phyloP scores from a whole-genome alignment of 2,329 filamentous ascomycete genomes.

The Aspergillus calidoustus region DNA sequence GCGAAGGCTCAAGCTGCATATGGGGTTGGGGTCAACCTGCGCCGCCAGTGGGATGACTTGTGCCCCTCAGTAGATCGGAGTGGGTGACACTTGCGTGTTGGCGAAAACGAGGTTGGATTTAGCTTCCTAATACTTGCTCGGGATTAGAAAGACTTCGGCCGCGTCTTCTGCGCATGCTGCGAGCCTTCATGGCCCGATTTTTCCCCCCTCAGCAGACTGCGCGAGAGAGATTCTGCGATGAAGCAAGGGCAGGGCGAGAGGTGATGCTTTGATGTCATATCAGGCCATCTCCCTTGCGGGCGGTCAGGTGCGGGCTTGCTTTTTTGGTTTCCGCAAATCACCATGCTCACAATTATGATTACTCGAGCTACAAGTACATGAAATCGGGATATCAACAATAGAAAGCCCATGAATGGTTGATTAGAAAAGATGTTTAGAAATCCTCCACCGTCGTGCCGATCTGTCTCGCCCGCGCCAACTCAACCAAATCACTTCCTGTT shows the following conservation, averaged over 20 bases:
- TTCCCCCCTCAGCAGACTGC: background rate
- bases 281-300: constrained; percentile 8
- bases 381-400: constrained; percentile 6
- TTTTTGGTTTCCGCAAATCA: constrained; percentile 10
- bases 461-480: constrained; percentile 58
- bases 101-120: constrained; percentile 1
- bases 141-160: background rate
- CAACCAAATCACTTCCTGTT: constrained; percentile 62
- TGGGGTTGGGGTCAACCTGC: constrained; percentile 6
- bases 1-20: constrained; percentile 1
- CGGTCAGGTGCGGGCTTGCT: constrained; percentile 3
- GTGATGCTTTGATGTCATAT: constrained; percentile 13
- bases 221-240: background rate
- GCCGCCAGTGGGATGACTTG: constrained; percentile 19
- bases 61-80: constrained; percentile 18
- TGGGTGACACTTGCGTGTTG: constrained; percentile 6
- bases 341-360: constrained; percentile 5
- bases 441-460: constrained; percentile 57
- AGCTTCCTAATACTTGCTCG: background rate
- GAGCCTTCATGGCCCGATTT: constrained; percentile 4
- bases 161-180: background rate
- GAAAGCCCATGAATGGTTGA: constrained; percentile 3
- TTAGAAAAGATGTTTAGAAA: constrained; percentile 35
- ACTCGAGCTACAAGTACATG: background rate
- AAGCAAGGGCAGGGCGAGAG: background rate